Evolutionary conservation across 352 stramenopile genomes (phyloP), one percentile per base, ranked within the genome.

Genomic region (Phytophthora crassamura): DNA sequence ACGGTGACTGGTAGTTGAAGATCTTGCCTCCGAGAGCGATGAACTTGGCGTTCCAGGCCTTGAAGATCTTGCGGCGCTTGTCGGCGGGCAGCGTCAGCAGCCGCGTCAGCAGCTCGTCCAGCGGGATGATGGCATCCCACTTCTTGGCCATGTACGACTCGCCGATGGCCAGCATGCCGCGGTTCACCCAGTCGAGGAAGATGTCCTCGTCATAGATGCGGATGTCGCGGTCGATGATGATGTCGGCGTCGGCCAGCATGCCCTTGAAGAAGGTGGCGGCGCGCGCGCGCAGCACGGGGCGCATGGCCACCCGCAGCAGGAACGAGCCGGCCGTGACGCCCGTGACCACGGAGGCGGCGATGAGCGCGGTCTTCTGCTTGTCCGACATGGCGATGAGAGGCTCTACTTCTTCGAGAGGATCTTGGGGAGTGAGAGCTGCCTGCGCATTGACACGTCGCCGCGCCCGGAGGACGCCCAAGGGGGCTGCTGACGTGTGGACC

Each of bases 121-220:
- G 74, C 45, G 86, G 86, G 43, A 86, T 90, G 56, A 95, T 77
- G 58, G 86, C 74, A 32, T 95, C 86, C 86, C 86, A 95, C 69
- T 95, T 89, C 71, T 91, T 90, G 64, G 78, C 80, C 86, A 95
- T 95, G 83, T 95, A 95, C 50, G 86, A 95, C 74, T 95, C 86
- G 59, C 86, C 86, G 48, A 95, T 95, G 25, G 74, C 86, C 42
- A 95, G 69, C 86, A 95, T 95, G 58, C 86, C 86, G 59, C 79
- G 83, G 70, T 89, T 78, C 38, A 91, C 74, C 86, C 86, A 95
- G 80, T 95, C 86, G 14, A 95, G 79, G 78, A 89, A 95, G 60
- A 95, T 95, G 57, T 80, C 69, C 18, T 90, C 78, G 72, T 95
- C 84, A 72, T 95, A 78, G 53, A 95, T 81, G 57, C 74, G 59